Evolutionary conservation across 352 stramenopile species (phyloP), one percentile per base, ranked within the genome.

Genomic region (Poterioochromonas sp.): DNA sequence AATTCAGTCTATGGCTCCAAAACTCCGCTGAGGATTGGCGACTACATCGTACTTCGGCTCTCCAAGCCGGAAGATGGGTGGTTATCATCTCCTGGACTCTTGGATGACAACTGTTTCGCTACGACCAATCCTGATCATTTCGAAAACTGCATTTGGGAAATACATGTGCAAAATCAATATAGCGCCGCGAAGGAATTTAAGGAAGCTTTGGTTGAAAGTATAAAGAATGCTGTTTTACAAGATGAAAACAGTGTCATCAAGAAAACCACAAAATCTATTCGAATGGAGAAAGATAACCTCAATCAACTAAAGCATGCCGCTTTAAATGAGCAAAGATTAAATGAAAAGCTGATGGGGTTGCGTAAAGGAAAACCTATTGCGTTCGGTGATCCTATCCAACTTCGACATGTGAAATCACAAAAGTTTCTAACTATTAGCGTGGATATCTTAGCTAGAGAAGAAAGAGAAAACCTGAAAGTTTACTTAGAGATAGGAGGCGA

Each of bases 81-180:
- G 65, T n/a, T 74, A 34, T 18, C 2, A 34, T 51, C 65, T 2
- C 34, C 49, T 11, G 65, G 40, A 39, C 22, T 74, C 3, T 35
- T 74, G 1, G 32, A 35, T 54, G 40, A 74, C 8, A 37, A 74
- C 40, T 51, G 37, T 74, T 58, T 58, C 29, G 1, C 53, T 39
- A 54, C 29, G 8, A 53, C 35, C 15, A 34, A 74, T 20, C 0
- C 37, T 1, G 65, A 53, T 58, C 20, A 54, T 20, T 58, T 74
- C 29, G 65, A 74, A 2, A 37, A 54, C 40, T 74, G 65, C n/a
- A 58, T 74, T 37, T 74, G 65, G 65, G 39, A 74, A 54, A 35
- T 74, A 2, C 65, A 74, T 74, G 65, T 74, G n/a, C 65, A 74
- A 39, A 74, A 74, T 35, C 65, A 74, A 54, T 74, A 74, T 39